Evolutionary conservation across 1,284 basidiomycete species (phyloP).

Genomic region (Ceratobasidium sp.): DNA sequence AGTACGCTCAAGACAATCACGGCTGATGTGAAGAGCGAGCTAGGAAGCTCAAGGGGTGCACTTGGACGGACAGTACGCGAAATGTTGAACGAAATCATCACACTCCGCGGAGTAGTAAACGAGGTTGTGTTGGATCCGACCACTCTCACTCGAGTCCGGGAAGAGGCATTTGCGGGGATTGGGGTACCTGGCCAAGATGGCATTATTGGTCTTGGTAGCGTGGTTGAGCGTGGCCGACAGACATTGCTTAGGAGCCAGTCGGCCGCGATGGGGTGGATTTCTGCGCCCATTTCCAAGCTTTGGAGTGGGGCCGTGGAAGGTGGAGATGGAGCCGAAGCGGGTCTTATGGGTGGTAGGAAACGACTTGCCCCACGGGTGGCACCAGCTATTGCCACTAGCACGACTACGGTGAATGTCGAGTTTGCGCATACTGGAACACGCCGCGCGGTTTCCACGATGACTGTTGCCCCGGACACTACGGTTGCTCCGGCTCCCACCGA

Average conservation of each 20-base stretch:
- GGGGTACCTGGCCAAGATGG: constrained; percentile 49
- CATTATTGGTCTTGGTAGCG: constrained; percentile 57
- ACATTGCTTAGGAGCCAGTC: constrained; percentile 45
- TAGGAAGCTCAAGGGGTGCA: constrained; percentile 57
- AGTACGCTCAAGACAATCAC: constrained; percentile 81
- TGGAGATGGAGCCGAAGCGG: constrained; percentile 43
- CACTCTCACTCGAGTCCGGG: constrained; percentile 73
- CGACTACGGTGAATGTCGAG: constrained; percentile 91
- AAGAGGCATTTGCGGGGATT: constrained; percentile 64
- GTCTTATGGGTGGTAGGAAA: constrained; percentile 43
- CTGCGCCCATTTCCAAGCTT: constrained; percentile 80
- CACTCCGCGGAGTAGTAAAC: constrained; percentile 84
- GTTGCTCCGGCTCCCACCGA: constrained; percentile 2
- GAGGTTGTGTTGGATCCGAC: constrained; percentile 89
- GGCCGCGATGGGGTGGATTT: constrained; percentile 65
- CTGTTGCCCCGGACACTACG: constrained; percentile 35
- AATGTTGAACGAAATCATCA: constrained; percentile 81
- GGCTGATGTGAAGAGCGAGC: constrained; percentile 80
- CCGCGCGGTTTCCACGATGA: constrained; percentile 67
- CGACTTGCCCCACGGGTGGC: constrained; percentile 70
- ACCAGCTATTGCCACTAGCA: constrained; percentile 81
- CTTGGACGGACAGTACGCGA: constrained; percentile 89
- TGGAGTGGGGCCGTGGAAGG: constrained; percentile 53
- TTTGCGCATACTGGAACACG: constrained; percentile 81
- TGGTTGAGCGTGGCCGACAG: constrained; percentile 47